Percentiles rank a stretch among this genome's conserved stretches.
These are phyloP conservation scores for Pseudogymnoascus sp. DNA, from an alignment of 2,329 filamentous ascomycete genomes.

Conservation along the genomic window DNA sequence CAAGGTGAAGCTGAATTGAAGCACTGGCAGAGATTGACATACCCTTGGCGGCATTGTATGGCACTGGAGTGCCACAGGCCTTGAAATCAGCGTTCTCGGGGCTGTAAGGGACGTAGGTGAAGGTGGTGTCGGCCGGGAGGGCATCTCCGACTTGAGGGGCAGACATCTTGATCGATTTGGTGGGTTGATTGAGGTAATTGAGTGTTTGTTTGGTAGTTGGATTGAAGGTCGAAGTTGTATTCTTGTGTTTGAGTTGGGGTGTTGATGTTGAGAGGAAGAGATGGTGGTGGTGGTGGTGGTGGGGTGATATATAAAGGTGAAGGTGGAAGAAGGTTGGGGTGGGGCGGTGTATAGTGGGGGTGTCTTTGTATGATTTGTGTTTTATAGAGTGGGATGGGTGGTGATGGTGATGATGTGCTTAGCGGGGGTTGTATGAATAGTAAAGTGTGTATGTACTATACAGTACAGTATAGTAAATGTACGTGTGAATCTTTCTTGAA, in stretches of 20 bases:
- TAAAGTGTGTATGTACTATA: background rate
- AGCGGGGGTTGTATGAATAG: background rate
- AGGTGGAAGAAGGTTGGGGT: background rate
- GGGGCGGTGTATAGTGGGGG: background rate
- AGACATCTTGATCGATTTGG: constrained; percentile 41
- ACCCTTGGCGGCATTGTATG: constrained; percentile 73
- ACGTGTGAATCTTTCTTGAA: background rate
- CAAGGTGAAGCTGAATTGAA: background rate
- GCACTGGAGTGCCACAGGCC: constrained; percentile 68
- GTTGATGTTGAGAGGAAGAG: constrained; percentile 10
- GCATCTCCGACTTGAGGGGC: constrained; percentile 67
- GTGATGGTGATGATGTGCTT: constrained; percentile 1
- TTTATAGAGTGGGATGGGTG: background rate
- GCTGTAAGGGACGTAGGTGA: constrained; percentile 75
- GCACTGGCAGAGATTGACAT: constrained; percentile 18
- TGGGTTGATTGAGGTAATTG: background rate
- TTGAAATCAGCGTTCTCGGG: constrained; percentile 60
- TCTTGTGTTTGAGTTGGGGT: constrained; percentile 17
- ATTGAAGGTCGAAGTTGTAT: background rate
- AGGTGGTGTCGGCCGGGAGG: constrained; percentile 74
- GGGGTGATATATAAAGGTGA: background rate
- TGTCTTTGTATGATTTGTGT: constrained; percentile 1
- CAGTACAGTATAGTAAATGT: background rate
- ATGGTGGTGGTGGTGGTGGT: background rate
- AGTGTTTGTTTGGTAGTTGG: background rate